These are phyloP conservation scores for Ceratocystis diversiconidia DNA, from an alignment of 2,329 filamentous ascomycete genomes.

Conservation along the genomic window DNA sequence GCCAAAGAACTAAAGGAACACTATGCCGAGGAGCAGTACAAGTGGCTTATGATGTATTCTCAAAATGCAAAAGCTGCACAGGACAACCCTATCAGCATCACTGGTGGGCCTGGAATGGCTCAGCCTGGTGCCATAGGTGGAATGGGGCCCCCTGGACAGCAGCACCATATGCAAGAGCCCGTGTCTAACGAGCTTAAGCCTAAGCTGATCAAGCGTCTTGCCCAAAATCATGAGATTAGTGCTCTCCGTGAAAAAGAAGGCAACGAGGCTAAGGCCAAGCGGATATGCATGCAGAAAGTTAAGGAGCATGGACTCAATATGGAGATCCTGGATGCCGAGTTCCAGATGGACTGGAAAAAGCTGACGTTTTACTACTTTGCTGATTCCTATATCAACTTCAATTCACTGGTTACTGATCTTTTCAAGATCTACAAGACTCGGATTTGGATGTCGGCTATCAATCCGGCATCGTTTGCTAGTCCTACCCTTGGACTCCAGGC, in stretches of 20 bases:
- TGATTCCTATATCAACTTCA: conserved; percentile 97
- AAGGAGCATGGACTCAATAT: conserved; percentile 88
- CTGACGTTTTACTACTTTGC: conserved; percentile 98
- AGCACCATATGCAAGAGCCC: conserved; percentile 59
- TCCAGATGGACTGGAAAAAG: conserved; percentile 99
- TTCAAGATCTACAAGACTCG: conserved; percentile 99
- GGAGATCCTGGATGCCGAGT: conserved; percentile 97
- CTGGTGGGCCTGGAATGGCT: neutral
- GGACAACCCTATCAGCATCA: conserved; percentile 45
- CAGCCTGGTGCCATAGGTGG: conserved; percentile 50
- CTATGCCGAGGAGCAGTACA: conserved; percentile 89
- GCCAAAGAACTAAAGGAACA: conserved; percentile 84
- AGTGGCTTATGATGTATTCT: conserved; percentile 98
- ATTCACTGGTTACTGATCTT: conserved; percentile 86
- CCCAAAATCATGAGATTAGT: conserved; percentile 80
- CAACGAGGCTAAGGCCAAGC: conserved; percentile 92
- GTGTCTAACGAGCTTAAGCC: conserved; percentile 69
- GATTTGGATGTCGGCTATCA: conserved; percentile 99
- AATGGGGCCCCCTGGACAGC: conserved; percentile 60
- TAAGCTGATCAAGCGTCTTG: conserved; percentile 91
- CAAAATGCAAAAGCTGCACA: conserved; percentile 53
- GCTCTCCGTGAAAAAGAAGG: conserved; percentile 89
- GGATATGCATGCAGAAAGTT: conserved; percentile 92
- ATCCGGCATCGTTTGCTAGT: conserved; percentile 85
- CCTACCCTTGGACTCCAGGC: conserved; percentile 58